Percentiles rank a stretch among this genome's conserved stretches.
phyloP scores from a whole-genome alignment of 108 stramenopile species.

The Heterococcus sp. region DNA sequence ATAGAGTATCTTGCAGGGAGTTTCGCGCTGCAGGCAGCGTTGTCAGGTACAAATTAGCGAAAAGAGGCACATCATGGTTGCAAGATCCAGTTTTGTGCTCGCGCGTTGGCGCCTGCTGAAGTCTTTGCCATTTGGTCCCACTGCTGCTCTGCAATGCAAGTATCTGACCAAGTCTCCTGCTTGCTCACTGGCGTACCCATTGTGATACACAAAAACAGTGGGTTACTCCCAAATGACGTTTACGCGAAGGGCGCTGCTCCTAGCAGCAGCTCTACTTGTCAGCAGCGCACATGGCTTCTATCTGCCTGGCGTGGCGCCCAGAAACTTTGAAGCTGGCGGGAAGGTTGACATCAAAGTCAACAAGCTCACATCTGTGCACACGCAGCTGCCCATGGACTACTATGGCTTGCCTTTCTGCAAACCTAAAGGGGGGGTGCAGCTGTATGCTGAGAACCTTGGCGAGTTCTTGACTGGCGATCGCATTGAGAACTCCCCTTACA shows the following conservation, averaged over 20 bases:
- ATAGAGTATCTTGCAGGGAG: too few relatives aligned
- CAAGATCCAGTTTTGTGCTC: too few relatives aligned
- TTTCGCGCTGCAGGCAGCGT: too few relatives aligned
- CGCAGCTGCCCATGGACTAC: conserved; percentile 53
- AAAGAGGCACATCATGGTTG: too few relatives aligned
- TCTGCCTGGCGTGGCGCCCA: conserved; percentile 56
- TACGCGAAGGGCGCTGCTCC: background rate
- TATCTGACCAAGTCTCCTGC: too few relatives aligned
- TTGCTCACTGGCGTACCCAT: too few relatives aligned
- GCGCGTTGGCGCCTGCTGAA: too few relatives aligned
- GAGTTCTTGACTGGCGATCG: conserved; percentile 94
- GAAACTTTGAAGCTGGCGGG: conserved; percentile 47
- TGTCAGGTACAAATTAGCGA: too few relatives aligned
- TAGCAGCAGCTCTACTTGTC: background rate
- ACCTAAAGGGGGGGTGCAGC: conserved; percentile 43
- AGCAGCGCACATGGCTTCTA: conserved; percentile 38
- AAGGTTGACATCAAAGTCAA: conserved; percentile 60
- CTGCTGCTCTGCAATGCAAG: too few relatives aligned
- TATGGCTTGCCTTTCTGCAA: conserved; percentile 52
- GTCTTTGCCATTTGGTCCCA: too few relatives aligned
- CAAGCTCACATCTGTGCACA: conserved; percentile 60
- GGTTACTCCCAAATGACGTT: too few relatives aligned
- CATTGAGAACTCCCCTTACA: conserved; percentile 93
- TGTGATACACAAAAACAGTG: too few relatives aligned
- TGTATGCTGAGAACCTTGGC: conserved; percentile 85